phyloP scores from a whole-genome alignment of 495 filamentous ascomycete species.

The Penicillium verhagenii region DNA sequence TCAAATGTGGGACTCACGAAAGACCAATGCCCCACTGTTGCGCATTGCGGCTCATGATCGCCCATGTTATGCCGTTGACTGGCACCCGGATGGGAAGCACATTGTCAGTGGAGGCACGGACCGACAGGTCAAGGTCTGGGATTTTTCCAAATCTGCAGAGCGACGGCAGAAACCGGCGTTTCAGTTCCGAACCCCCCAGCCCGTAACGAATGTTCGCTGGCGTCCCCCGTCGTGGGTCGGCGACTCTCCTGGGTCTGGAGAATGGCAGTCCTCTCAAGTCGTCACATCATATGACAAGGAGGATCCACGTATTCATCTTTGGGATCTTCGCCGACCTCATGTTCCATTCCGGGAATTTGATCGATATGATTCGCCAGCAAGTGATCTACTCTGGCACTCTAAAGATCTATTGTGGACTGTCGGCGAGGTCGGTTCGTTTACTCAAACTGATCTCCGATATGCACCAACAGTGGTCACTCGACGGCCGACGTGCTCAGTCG shows the following conservation, averaged over 20 bases:
- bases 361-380: slow-evolving; percentile 66
- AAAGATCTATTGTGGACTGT: slow-evolving; percentile 91
- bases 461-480: slow-evolving; percentile 73
- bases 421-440: slow-evolving; percentile 77
- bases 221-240: slow-evolving; percentile 74
- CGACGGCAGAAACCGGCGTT: slow-evolving; percentile 74
- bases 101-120: slow-evolving; percentile 82
- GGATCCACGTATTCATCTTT: slow-evolving; percentile 75
- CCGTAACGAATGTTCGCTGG: slow-evolving; percentile 81
- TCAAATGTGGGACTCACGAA: slow-evolving; percentile 68
- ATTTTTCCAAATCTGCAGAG: slow-evolving; percentile 73
- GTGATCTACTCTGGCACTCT: slow-evolving; percentile 84
- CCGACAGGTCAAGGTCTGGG: slow-evolving; percentile 86
- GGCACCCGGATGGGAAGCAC: slow-evolving; percentile 94
- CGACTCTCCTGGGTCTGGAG: slow-evolving; percentile 60
- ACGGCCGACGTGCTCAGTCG: slow-evolving; percentile 43
- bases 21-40: slow-evolving; percentile 55
- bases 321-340: slow-evolving; percentile 86
- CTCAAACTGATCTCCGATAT: slow-evolving; percentile 85
- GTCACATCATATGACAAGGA: slow-evolving; percentile 66
- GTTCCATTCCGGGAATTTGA: slow-evolving; percentile 86
- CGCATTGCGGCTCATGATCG: slow-evolving; percentile 84
- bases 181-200: slow-evolving; percentile 60
- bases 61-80: slow-evolving; percentile 79
- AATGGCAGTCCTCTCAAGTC: slow-evolving; percentile 66